Conservation (phyloP, 495 filamentous ascomycete species). For the Hamigera avellanea region DNA sequence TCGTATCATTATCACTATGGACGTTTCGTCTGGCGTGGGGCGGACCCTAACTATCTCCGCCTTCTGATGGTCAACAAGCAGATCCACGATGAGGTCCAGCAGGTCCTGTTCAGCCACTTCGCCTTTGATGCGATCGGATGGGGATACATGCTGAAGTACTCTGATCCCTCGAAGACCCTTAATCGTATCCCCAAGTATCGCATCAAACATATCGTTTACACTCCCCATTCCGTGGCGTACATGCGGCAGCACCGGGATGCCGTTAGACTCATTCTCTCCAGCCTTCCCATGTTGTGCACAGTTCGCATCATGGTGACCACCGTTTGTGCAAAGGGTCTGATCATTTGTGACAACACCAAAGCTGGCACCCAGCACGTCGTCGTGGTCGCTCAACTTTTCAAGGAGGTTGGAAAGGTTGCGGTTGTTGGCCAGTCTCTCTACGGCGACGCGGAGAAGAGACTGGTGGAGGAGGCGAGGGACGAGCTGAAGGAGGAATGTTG, state of each 20-base stretch:
- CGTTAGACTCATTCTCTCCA: neutral
- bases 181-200: neutral
- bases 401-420: neutral
- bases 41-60: neutral
- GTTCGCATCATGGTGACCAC: neutral
- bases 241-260: neutral
- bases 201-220: neutral
- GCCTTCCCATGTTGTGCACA: neutral
- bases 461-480: neutral
- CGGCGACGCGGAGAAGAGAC: neutral
- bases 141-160: neutral
- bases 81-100: neutral
- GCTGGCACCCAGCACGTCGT: neutral
- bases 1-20: neutral
- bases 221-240: neutral
- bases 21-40: neutral
- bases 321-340: neutral
- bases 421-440: neutral
- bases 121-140: neutral
- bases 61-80: neutral
- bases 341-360: neutral
- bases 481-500: neutral
- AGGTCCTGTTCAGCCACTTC: neutral
- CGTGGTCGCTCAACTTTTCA: neutral
- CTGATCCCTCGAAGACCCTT: neutral